Base-by-base conservation (phyloP, 2,329 filamentous ascomycete genomes). In the Didymella arachidicola region DNA sequence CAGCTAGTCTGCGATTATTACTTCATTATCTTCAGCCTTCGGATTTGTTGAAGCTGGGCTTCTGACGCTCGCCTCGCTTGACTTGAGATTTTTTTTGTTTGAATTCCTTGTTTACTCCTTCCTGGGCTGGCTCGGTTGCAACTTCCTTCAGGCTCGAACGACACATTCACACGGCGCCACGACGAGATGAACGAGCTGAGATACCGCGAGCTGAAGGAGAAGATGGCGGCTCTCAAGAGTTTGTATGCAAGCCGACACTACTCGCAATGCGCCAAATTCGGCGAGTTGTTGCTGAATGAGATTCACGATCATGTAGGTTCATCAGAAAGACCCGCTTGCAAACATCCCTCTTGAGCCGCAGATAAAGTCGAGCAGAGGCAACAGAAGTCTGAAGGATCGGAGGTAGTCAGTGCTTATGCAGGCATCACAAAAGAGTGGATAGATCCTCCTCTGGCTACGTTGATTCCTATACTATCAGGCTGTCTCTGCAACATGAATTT, bases 221-320 rank as follows among this genome's bases (percentile, higher is more conserved):
- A 64, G 29, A 67, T 74, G 42, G 63, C 67, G 25, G 62, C 64
- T 32, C 57, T 76, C 59, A 75, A 76, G 57, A 53, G 66, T 25
- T 62, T 75, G 34, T 77, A 76, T 57, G 60, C 69, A 16, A 70
- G 68, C 32, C 67, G 75, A 12, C 75, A 72, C 43, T 78, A 77
- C 54, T 63, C 69, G n/a, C 74, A 77, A 57, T 78, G 76, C 60
- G 69, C 70, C 22, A 66, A 62, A 14, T 69, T 50, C 26, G 66
- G 72, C 7, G 66, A 67, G 29, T 67, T 69, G 19, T 53, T 78
- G 30, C 49, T 70, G 26, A 54, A 53, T 12, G 61, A 68, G 36
- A 61, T 63, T 42, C 57, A 66, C 29, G 59, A 63, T 19, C 56
- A 72, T 45, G 74, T 75, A 54, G 48, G 60, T 58, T 22, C 4